Evolutionary conservation across 352 stramenopile species (phyloP), one percentile per base, ranked within the genome.

Genomic region (Globisporangium uncinulatum): DNA sequence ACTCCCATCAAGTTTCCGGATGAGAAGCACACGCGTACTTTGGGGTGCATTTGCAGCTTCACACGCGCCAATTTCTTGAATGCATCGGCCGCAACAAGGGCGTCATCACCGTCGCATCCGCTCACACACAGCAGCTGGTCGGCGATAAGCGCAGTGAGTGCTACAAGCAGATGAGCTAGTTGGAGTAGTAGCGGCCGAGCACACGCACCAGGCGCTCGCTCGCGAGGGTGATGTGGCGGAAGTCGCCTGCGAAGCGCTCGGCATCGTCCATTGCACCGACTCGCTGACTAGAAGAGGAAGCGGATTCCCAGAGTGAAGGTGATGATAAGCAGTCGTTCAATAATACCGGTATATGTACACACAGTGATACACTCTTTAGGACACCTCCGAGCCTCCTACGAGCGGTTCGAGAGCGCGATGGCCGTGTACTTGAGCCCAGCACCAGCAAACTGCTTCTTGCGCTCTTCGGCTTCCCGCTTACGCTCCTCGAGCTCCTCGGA

Each of bases 341-440:
- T 20, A 29, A 29, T 29, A 29, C 37, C 42, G 13, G 4, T 13
- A 29, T 6, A 58, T 42, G 24, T 31, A 43, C 17, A 31, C 6
- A 21, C 17, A 41, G 21, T 41, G 14, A 49, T 3, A n/a, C 9
- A 39, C 32, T 29, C 24, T 29, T 29, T 29, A 29, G 24, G 24
- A 29, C 24, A 1, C 24, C 24, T 29, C 24, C 24, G 24, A 29
- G 24, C 24, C 43, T 9, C 17, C 41, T 67, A 69, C 15, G 74
- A 56, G 21, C 82, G 81, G 62, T 83, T 91, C 21, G 63, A 73
- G 71, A 93, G 87, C 39, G 83, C 83, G 36, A 90, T 69, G 6
- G 83, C 83, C 3, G 83, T 93, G 65, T 92, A 93, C 61, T 90
- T 93, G 73, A 92, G 87, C 6, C 83, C 83, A 6, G 68, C 70